Evolutionary conservation across 352 stramenopile genomes (phyloP).

Genomic region (Phytopythium kandeliae): DNA sequence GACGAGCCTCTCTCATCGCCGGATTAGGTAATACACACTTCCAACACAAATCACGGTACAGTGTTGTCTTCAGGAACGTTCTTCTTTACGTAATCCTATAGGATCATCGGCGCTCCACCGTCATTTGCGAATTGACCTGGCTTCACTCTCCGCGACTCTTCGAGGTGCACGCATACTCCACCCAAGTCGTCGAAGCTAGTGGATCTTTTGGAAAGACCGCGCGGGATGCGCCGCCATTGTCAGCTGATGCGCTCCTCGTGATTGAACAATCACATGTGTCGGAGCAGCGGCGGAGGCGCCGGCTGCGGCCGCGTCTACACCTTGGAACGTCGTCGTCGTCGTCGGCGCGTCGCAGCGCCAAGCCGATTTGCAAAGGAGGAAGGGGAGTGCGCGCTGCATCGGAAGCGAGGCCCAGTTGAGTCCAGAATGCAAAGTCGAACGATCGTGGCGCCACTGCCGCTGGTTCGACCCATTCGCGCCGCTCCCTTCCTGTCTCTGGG

Average conservation of each 20-base stretch:
- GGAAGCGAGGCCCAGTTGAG: too few species aligned
- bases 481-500: conserved; percentile 8
- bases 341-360: too few species aligned
- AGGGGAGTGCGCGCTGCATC: too few species aligned
- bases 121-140: neutral
- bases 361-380: too few species aligned
- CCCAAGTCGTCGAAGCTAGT: neutral
- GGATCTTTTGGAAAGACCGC: neutral
- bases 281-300: too few species aligned
- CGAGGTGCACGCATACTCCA: neutral
- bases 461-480: neutral
- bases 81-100: too few species aligned
- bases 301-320: too few species aligned
- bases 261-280: conserved; percentile 4
- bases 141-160: conserved; percentile 1
- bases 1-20: neutral
- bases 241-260: neutral
- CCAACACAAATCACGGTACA: neutral
- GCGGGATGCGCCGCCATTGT: neutral
- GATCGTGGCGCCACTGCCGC: too few species aligned
- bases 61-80: too few species aligned
- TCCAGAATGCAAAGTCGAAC: too few species aligned
- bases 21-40: neutral
- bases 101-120: too few species aligned
- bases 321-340: too few species aligned